A percentile compares a stretch with the other conserved stretches of the same genome.
Conservation (phyloP, 192 early-diverging fungal genomes). For the Coemansia sp. region DNA sequence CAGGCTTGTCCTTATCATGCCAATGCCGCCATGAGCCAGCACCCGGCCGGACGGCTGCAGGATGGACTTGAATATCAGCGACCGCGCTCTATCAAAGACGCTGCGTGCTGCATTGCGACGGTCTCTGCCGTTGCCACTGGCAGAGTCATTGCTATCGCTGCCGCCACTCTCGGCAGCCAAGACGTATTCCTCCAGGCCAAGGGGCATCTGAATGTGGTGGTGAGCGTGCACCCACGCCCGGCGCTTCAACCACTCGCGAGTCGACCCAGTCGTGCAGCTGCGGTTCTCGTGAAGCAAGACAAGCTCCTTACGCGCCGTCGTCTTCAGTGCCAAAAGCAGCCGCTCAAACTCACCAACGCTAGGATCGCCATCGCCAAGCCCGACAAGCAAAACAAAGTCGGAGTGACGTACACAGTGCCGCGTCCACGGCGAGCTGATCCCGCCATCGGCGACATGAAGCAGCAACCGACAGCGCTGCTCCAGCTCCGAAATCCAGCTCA, state of each 20-base stretch:
- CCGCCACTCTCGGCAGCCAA: not conserved
- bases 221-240: conserved; percentile 94
- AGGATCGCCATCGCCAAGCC: conserved; percentile 84
- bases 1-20: conserved; percentile 62
- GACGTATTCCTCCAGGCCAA: conserved; percentile 13
- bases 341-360: conserved; percentile 90
- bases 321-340: conserved; percentile 88
- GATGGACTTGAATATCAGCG: conserved; percentile 16
- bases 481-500: conserved; percentile 89
- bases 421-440: conserved; percentile 87
- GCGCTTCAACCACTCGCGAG: conserved; percentile 89
- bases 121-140: not conserved
- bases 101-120: not conserved
- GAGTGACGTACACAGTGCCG: conserved; percentile 92
- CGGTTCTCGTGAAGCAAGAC: conserved; percentile 84
- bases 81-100: conserved; percentile 10
- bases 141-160: not conserved
- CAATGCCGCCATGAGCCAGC: conserved; percentile 45
- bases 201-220: conserved; percentile 88
- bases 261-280: conserved; percentile 73
- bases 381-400: conserved; percentile 94
- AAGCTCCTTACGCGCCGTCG: conserved; percentile 96
- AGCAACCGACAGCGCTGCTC: conserved; percentile 86
- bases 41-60: conserved; percentile 24
- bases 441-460: conserved; percentile 94